A percentile compares a stretch with the other conserved stretches of the same genome.
phyloP scores from a whole-genome alignment of 2,329 filamentous ascomycete genomes.

The Colletotrichum euphorbiae region DNA sequence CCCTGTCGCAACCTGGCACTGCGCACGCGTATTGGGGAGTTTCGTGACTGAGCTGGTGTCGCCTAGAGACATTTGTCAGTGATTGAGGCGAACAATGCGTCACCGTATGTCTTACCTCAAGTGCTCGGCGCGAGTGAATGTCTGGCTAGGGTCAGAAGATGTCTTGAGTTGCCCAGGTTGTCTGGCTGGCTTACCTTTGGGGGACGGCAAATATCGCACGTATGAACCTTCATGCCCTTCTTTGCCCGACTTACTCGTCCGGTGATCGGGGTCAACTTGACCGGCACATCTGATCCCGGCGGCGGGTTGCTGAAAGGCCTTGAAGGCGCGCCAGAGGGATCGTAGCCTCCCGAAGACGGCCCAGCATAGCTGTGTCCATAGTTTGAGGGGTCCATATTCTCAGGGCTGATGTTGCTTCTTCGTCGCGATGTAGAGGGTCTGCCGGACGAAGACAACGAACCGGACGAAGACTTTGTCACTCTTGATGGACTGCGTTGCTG shows the following conservation, averaged over 20 bases:
- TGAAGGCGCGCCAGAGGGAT: slow-evolving; percentile 48
- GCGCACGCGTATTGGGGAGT: slow-evolving; percentile 64
- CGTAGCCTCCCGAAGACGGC: slow-evolving; percentile 43
- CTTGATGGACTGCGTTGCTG: slow-evolving; percentile 51
- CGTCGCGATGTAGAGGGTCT: slow-evolving; percentile 46
- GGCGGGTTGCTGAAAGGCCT: slow-evolving; percentile 55
- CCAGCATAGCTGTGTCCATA: slow-evolving; percentile 42
- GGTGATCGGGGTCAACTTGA: slow-evolving; percentile 68
- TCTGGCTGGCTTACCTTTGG: slow-evolving; percentile 56
- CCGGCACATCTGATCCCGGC: slow-evolving; percentile 51
- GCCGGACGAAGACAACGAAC: slow-evolving; percentile 42
- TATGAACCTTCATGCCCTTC: slow-evolving; percentile 69
- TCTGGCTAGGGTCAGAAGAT: slow-evolving; percentile 52
- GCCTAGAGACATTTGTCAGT: slow-evolving; percentile 52
- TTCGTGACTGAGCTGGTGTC: slow-evolving; percentile 71
- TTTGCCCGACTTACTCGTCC: slow-evolving; percentile 68
- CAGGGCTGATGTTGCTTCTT: slow-evolving; percentile 60
- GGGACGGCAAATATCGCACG: slow-evolving; percentile 63
- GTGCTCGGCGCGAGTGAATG: slow-evolving; percentile 72
- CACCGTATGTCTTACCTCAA: slow-evolving; percentile 58
- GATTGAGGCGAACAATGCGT: background rate
- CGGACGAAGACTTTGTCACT: slow-evolving; percentile 46
- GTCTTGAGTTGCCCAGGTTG: background rate
- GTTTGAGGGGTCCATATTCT: slow-evolving; percentile 60
- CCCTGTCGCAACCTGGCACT: slow-evolving; percentile 65